These are phyloP conservation scores for Agaricus blazei DNA, from an alignment of 768 basidiomycete species.

Conservation along the genomic window DNA sequence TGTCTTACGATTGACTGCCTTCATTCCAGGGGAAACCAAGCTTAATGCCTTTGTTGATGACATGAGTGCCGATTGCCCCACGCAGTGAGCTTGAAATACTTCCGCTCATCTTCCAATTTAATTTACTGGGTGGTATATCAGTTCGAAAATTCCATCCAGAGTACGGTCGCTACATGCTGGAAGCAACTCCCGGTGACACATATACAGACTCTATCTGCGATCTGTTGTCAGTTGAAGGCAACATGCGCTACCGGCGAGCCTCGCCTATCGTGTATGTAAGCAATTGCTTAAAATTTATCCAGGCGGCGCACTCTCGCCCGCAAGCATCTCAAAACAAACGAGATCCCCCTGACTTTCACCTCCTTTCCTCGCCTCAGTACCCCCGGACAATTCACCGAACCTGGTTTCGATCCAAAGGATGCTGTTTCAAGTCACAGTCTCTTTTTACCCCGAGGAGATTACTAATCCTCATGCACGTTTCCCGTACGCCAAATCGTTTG, in stretches of 20 bases:
- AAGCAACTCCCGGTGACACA: conserved; percentile 94
- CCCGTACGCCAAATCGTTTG: conserved; percentile 61
- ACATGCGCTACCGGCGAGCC: conserved; percentile 89
- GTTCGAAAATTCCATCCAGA: conserved; percentile 96
- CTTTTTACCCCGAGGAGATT: conserved; percentile 89
- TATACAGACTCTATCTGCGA: conserved; percentile 87
- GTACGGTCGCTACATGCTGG: conserved; percentile 98
- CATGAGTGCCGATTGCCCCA: conserved; percentile 54
- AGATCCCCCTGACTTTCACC: conserved; percentile 89
- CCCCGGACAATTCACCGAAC: conserved; percentile 89
- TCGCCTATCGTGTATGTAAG: background rate
- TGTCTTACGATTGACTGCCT: too few relatives aligned
- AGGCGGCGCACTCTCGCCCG: conserved; percentile 78
- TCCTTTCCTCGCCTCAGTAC: conserved; percentile 93
- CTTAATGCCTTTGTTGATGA: conserved; percentile 63
- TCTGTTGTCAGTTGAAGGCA: conserved; percentile 83
- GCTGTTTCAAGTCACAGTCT: conserved; percentile 89
- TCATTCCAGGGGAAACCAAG: conserved; percentile 29
- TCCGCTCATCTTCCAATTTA: background rate
- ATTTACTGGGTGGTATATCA: conserved; percentile 40
- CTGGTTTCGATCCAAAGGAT: conserved; percentile 66
- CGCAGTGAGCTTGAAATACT: conserved; percentile 41
- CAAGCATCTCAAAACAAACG: conserved; percentile 76
- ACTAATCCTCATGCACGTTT: conserved; percentile 98
- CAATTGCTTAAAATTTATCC: conserved; percentile 1